Conservation (phyloP, 2,329 filamentous ascomycete species). For the Diaporthe vaccinii region DNA sequence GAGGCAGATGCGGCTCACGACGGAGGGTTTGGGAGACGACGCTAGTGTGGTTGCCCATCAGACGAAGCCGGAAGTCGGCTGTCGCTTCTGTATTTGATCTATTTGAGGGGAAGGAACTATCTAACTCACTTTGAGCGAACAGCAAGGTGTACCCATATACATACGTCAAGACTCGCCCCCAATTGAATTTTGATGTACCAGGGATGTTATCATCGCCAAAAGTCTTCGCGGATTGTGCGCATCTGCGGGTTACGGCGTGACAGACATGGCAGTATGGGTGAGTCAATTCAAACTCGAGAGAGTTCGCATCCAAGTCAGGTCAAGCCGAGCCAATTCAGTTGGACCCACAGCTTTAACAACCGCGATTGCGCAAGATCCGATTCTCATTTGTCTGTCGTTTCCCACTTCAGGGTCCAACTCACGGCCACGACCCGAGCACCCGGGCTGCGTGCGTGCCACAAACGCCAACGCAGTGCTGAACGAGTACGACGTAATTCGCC, state of each 20-base stretch:
- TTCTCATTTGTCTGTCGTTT: not conserved
- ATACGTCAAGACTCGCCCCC: not conserved
- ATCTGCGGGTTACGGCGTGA: not conserved
- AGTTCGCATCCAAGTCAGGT: not conserved
- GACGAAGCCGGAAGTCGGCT: conserved; percentile 4
- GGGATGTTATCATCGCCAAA: not conserved
- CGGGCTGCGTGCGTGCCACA: not conserved
- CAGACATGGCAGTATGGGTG: not conserved
- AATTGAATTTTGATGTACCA: too few relatives aligned
- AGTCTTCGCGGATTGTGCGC: not conserved
- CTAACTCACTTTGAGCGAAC: not conserved
- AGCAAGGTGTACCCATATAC: not conserved
- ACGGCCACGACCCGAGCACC: conserved; percentile 13
- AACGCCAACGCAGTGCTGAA: not conserved
- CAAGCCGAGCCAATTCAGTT: not conserved
- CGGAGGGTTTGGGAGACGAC: conserved; percentile 14
- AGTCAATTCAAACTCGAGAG: conserved; percentile 2
- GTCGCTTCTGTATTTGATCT: not conserved
- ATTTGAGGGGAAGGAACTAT: not conserved
- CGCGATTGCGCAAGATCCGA: not conserved
- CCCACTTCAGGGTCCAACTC: conserved; percentile 1
- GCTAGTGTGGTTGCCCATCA: conserved; percentile 9
- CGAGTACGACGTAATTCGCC: not conserved
- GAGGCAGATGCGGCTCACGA: conserved; percentile 28
- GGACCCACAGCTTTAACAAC: not conserved